Conservation (phyloP, 2,329 filamentous ascomycete species). For the Alternaria sp. region DNA sequence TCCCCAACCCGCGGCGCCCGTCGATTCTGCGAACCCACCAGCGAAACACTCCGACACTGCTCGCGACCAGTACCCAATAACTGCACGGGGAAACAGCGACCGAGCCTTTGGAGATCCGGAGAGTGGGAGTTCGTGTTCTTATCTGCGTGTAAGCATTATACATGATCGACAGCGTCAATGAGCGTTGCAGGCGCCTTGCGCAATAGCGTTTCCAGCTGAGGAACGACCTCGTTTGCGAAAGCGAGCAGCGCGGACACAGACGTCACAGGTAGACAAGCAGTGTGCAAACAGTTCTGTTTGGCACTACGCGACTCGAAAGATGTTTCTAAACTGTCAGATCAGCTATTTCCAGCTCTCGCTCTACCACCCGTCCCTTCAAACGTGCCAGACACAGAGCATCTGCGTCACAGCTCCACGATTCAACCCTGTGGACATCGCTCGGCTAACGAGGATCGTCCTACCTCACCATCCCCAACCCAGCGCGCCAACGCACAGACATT, state of each 20-base stretch:
- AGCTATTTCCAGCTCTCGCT: slow-evolving; percentile 1
- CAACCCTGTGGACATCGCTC: background rate
- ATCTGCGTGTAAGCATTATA: background rate
- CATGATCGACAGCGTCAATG: background rate
- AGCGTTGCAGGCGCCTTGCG: background rate
- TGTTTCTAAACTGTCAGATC: background rate
- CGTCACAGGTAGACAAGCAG: background rate
- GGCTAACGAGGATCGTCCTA: background rate
- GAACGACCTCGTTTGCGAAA: background rate
- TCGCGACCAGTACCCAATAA: background rate
- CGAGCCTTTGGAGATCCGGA: background rate
- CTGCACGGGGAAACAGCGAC: background rate
- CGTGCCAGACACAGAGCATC: background rate
- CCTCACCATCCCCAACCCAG: background rate
- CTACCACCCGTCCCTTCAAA: background rate
- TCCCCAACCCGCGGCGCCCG: slow-evolving; percentile 9
- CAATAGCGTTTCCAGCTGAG: background rate
- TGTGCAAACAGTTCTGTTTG: background rate
- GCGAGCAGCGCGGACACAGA: background rate
- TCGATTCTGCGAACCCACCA: slow-evolving; percentile 1
- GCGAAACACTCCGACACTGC: slow-evolving; percentile 5
- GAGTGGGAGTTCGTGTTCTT: background rate
- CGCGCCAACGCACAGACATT: slow-evolving; percentile 7
- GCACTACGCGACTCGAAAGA: background rate
- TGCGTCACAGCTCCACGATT: background rate